These are phyloP conservation scores for Globisporangium camurandrum DNA, from an alignment of 352 stramenopile genomes.

Conservation along the genomic window DNA sequence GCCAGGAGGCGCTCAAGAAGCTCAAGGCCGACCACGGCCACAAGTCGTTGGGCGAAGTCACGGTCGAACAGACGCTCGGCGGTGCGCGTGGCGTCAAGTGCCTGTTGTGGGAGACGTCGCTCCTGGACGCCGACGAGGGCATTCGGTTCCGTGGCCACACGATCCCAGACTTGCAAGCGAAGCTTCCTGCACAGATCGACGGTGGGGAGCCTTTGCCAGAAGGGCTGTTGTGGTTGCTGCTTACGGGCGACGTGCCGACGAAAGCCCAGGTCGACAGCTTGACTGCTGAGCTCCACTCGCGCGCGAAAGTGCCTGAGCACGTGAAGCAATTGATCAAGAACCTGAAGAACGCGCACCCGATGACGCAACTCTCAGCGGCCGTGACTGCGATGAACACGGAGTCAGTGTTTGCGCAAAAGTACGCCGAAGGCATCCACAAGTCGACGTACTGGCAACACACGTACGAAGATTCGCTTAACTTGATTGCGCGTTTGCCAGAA, in stretches of 20 bases:
- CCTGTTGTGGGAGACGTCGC: slow-evolving; percentile 98
- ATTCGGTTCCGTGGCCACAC: slow-evolving; percentile 99
- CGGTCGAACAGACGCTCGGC: slow-evolving; percentile 95
- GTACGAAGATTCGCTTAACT: slow-evolving; percentile 98
- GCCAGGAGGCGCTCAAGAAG: slow-evolving; percentile 92
- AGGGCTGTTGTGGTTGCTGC: slow-evolving; percentile 95
- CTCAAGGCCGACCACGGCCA: slow-evolving; percentile 91
- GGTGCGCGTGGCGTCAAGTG: slow-evolving; percentile 97
- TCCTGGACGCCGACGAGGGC: slow-evolving; percentile 93
- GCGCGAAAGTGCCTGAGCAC: slow-evolving; percentile 92
- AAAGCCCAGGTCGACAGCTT: slow-evolving; percentile 93
- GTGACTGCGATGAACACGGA: slow-evolving; percentile 94
- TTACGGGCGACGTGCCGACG: slow-evolving; percentile 96
- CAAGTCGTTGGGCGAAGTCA: slow-evolving; percentile 91
- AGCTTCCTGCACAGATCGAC: slow-evolving; percentile 87
- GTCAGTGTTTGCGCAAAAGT: slow-evolving; percentile 95
- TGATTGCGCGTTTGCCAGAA: slow-evolving; percentile 96
- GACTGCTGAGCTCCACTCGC: slow-evolving; percentile 93
- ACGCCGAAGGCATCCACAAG: slow-evolving; percentile 96
- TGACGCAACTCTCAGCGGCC: slow-evolving; percentile 97
- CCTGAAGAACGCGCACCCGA: slow-evolving; percentile 98
- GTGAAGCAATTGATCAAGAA: slow-evolving; percentile 93
- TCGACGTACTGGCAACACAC: slow-evolving; percentile 96
- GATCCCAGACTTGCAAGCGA: slow-evolving; percentile 97
- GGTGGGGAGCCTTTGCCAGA: slow-evolving; percentile 96